Evolutionary conservation across 148 eudicot species (phyloP), one percentile per base, ranked within the genome.

Genomic region (Rhododendron ferrugineum): DNA sequence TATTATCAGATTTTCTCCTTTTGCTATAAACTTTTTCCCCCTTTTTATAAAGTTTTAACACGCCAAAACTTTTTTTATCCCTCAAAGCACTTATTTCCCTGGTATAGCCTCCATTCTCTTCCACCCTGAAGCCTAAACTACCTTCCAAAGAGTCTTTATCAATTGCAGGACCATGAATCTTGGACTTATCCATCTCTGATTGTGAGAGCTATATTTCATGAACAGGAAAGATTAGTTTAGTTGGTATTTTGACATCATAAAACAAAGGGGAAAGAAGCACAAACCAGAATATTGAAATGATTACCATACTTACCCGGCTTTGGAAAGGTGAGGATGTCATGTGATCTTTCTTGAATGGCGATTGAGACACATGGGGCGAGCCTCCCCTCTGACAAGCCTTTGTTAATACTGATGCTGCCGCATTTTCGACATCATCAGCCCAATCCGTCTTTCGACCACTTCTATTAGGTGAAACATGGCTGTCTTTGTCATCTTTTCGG

Each of bases 351-450:
- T 84, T 92, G 73, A 79, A 88, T 20, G 94, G 98, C 73, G 93
- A 88, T 78, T 90, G 93, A 85, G 95, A 97, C 36, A 88, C 89
- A 86, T 93, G 95, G 32, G 93, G 98, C 80, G 94, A 93, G 80
- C 96, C 96, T 68, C 95, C 98, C 88, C 95, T 93, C 80, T 95
- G 95, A 89, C 95, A 97, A 85, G 94, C 98, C 92, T 92, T 95
- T 36, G 98, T 90, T 87, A 95, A 90, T 78, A 93, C 93, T 86
- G 92, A 84, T 73, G 97, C 98, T 83, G 90, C 93, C 87, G 88
- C 95, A 85, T 94, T 95, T 62, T 92, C 95, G 62, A 92, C 95
- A 82, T 92, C 93, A 84, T 93, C 90, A 87, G 90, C 91, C 74
- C 86, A 88, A 87, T 90, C 90, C 46, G 82, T 75, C 86, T 88